Evolutionary conservation across 2,329 filamentous ascomycete species (phyloP).

Genomic region (Claviceps cyperi): DNA sequence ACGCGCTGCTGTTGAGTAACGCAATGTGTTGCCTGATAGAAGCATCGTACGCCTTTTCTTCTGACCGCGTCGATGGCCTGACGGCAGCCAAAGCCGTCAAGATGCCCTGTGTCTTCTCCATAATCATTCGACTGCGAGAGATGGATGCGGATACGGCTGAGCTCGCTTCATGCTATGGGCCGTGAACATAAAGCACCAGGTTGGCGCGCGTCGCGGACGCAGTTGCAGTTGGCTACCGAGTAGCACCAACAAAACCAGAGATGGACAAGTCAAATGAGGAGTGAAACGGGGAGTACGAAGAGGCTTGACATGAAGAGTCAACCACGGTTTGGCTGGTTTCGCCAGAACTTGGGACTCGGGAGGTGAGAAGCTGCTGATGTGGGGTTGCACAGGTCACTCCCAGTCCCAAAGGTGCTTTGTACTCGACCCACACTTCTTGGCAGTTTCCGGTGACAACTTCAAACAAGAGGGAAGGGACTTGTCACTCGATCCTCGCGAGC

Average conservation of each 20-base stretch:
- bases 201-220: too few species aligned
- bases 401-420: too few species aligned
- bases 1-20: background rate
- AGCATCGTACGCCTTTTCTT: conserved; percentile 1
- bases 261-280: background rate
- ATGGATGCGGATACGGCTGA: background rate
- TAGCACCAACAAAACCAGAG: background rate
- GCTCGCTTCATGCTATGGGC: conserved; percentile 1
- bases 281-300: background rate
- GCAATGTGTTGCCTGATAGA: conserved; percentile 4
- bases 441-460: too few species aligned
- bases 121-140: background rate
- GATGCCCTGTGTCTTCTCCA: conserved; percentile 1
- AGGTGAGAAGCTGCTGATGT: background rate
- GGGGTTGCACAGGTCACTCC: background rate
- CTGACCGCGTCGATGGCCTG: background rate
- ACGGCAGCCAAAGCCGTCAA: conserved; percentile 1
- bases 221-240: too few species aligned
- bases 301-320: background rate
- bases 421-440: background rate
- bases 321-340: background rate
- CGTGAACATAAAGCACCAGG: background rate
- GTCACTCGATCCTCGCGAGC: too few species aligned
- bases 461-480: too few species aligned
- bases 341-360: background rate